Evolutionary conservation across 306 rosid species (phyloP), one percentile per base, ranked within the genome.

Genomic region (Prunus salicina): DNA sequence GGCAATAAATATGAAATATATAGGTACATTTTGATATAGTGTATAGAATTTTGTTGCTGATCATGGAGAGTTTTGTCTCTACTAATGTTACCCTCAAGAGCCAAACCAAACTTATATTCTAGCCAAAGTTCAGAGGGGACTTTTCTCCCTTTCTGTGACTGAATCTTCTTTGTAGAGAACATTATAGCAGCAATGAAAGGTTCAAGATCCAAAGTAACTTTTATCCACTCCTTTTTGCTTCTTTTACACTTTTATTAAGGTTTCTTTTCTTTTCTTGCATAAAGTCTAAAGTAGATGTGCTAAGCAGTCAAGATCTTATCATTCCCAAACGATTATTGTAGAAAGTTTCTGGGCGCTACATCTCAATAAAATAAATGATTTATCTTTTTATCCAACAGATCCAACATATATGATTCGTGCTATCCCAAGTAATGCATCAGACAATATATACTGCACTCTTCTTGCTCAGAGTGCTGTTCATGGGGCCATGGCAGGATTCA

Each of bases 351-450:
- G 43, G 55, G 16, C 3, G 13, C 64, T 53, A 20, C 32, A 2
- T 53, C 15, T 55, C 38, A 13, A 22, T 34, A 55, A 6, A 8
- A 43, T 43, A 57, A 57, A 8, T 72, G 8, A 32, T 6, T 11
- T 41, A 18, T n/a, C 63, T 77, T 50, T 49, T 83, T 72, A 75
- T 77, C n/a, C 71, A 69, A 32, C 82, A 95, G 98, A 95, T 88
- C 98, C 98, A 41, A 95, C 98, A 19, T 94, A 92, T 78, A 94
- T 94, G 98, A 90, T 94, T 87, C 92, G 97, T 80, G 98, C 98
- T 47, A 83, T 95, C 81, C 98, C 98, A 63, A 95, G 98, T 84
- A 95, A 88, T 84, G 97, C 98, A 71, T 90, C 96, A 1, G 98
- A 95, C 89, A 95, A 90, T 80, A 75, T 95, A 75, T 92, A 90